Evolutionary conservation across 2,329 filamentous ascomycete genomes (phyloP).

Genomic region (Ceratocystis lukuohia): DNA sequence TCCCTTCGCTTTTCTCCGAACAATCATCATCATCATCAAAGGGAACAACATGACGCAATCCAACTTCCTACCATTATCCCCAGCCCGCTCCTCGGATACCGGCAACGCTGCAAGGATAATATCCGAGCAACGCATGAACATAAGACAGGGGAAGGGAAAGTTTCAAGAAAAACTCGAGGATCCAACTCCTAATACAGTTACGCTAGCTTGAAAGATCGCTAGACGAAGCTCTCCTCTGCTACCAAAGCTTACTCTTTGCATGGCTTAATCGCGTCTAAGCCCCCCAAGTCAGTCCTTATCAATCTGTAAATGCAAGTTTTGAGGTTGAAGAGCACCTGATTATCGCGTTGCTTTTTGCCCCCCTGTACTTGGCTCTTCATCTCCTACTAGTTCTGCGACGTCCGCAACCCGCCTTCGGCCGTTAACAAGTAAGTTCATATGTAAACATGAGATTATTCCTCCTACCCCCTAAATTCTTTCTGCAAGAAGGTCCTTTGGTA

Average conservation of each 20-base stretch:
- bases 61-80: background rate
- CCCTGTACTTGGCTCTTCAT: background rate
- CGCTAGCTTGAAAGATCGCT: background rate
- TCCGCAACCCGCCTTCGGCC: background rate
- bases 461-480: background rate
- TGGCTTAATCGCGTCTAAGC: no score
- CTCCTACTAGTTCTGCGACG: background rate
- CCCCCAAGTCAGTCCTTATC: background rate
- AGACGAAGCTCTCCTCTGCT: background rate
- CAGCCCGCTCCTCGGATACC: constrained; percentile 10
- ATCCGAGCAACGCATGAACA: constrained; percentile 10
- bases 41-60: constrained; percentile 13
- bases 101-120: constrained; percentile 14
- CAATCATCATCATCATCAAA: background rate
- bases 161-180: background rate
- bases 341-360: no score
- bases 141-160: background rate
- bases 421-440: background rate
- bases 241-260: no score
- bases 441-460: background rate
- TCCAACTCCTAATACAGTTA: background rate
- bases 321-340: background rate
- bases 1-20: background rate
- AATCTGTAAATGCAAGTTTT: background rate
- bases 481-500: background rate